These are phyloP conservation scores for Hydnomerulius pinastri DNA, from an alignment of 768 basidiomycete genomes.

Conservation along the genomic window DNA sequence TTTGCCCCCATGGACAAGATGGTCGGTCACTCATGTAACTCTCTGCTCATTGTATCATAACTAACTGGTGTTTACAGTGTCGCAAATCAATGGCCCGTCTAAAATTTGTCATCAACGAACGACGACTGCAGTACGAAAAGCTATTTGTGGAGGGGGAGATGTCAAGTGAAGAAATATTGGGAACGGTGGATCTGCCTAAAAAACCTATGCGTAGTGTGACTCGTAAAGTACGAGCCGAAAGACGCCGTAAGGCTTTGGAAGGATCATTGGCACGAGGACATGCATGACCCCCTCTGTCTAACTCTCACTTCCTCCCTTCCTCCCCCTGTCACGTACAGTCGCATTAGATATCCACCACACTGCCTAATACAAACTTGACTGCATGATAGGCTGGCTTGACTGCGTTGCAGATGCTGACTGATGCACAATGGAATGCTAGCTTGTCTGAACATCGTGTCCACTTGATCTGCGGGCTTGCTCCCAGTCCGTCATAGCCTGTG, in stretches of 20 bases:
- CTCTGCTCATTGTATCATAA: constrained; percentile 6
- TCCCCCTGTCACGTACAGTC: constrained; percentile 1
- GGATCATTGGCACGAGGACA: constrained; percentile 4
- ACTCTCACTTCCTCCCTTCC: too few species aligned
- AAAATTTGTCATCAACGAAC: constrained; percentile 89
- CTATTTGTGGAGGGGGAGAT: constrained; percentile 19
- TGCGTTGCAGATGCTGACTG: constrained; percentile 6
- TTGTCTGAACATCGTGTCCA: constrained; percentile 5
- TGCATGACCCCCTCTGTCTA: too few species aligned
- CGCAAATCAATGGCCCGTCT: constrained; percentile 97
- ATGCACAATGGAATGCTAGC: constrained; percentile 13
- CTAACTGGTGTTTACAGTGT: constrained; percentile 49
- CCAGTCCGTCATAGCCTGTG: constrained; percentile 72
- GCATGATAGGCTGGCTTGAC: too few species aligned
- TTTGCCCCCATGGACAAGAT: constrained; percentile 40
- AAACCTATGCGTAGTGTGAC: constrained; percentile 19
- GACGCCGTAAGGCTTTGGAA: constrained; percentile 15
- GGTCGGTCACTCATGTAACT: constrained; percentile 34
- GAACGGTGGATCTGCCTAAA: constrained; percentile 12
- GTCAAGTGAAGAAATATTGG: constrained; percentile 19
- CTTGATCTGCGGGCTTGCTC: constrained; percentile 33
- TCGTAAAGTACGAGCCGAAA: constrained; percentile 18
- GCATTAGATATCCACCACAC: constrained; percentile 9
- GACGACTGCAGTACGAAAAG: constrained; percentile 75
- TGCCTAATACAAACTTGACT: constrained; percentile 5